phyloP scores from a whole-genome alignment of 805 yeast species.

The Myxozyma neotropica region DNA sequence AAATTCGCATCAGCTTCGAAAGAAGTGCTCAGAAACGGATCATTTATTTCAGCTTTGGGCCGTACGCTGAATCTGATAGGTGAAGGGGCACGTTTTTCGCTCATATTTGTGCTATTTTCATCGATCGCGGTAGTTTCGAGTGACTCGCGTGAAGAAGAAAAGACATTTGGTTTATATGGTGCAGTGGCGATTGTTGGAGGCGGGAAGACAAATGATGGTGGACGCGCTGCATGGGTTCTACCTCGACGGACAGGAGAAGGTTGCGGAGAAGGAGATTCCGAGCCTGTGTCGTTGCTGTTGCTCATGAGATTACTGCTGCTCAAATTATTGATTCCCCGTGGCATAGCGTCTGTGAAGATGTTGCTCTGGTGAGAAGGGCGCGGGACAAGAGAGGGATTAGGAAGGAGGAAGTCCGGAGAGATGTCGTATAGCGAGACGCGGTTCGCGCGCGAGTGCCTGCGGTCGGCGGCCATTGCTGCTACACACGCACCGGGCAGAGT shows the following conservation, averaged over 20 bases:
- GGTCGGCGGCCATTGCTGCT: neutral
- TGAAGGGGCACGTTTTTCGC: conserved; percentile 19
- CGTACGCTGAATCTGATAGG: conserved; percentile 24
- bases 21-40: neutral
- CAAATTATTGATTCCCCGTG: too few relatives aligned
- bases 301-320: neutral
- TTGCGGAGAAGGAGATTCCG: neutral
- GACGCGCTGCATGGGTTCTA: conserved; percentile 1
- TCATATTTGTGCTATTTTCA: conserved; percentile 23
- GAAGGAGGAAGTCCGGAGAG: conserved; percentile 27
- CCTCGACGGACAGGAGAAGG: conserved; percentile 2
- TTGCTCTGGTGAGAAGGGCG: conserved; percentile 13
- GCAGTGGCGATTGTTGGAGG: conserved; percentile 21
- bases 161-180: conserved; percentile 20
- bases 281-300: too few relatives aligned
- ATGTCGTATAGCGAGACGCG: conserved; percentile 32
- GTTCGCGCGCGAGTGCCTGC: conserved; percentile 12
- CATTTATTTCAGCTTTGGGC: neutral
- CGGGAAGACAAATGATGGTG: conserved; percentile 20
- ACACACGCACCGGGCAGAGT: too few relatives aligned
- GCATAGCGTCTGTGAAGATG: neutral
- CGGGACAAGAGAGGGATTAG: conserved; percentile 11
- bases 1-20: neutral
- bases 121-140: conserved; percentile 29
- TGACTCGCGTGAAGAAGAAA: conserved; percentile 22